These are phyloP conservation scores for Iris pallida DNA, from an alignment of 116 monocot species.

Conservation along the genomic window DNA sequence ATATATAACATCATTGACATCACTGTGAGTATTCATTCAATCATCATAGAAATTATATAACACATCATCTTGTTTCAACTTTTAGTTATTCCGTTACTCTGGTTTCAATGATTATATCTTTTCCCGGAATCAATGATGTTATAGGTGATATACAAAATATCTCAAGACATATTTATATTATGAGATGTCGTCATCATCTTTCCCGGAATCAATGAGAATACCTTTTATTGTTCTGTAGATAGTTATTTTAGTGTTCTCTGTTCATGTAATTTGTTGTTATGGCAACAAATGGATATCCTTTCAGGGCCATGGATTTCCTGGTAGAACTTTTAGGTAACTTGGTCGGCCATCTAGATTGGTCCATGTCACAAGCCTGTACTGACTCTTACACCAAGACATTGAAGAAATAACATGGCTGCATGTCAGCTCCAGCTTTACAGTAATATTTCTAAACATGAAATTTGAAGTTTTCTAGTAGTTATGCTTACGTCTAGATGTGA, in stretches of 20 bases:
- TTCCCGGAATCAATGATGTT: too few relatives aligned
- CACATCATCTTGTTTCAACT: too few relatives aligned
- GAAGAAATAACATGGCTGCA: conserved; percentile 93
- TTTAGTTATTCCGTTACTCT: too few relatives aligned
- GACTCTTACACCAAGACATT: conserved; percentile 85
- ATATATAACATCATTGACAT: conserved; percentile 67
- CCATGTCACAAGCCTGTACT: conserved; percentile 69
- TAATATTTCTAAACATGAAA: conserved; percentile 8
- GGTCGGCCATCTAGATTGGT: conserved; percentile 75
- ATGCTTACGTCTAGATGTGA: too few relatives aligned
- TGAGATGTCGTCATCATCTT: too few relatives aligned
- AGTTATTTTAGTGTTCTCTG: conserved; percentile 2
- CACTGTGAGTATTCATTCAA: conserved; percentile 65
- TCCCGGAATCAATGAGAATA: too few relatives aligned
- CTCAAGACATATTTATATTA: too few relatives aligned
- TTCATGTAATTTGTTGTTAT: background rate
- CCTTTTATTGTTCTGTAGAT: too few relatives aligned
- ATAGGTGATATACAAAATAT: too few relatives aligned
- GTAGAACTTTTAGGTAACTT: conserved; percentile 82
- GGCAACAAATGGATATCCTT: background rate
- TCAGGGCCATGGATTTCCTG: conserved; percentile 88
- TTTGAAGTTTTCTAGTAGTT: too few relatives aligned
- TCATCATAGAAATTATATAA: too few relatives aligned
- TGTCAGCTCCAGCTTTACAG: conserved; percentile 81
- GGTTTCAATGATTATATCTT: too few relatives aligned